Evolutionary conservation across 2,329 filamentous ascomycete genomes (phyloP).

Genomic region (Venturia pyrina): DNA sequence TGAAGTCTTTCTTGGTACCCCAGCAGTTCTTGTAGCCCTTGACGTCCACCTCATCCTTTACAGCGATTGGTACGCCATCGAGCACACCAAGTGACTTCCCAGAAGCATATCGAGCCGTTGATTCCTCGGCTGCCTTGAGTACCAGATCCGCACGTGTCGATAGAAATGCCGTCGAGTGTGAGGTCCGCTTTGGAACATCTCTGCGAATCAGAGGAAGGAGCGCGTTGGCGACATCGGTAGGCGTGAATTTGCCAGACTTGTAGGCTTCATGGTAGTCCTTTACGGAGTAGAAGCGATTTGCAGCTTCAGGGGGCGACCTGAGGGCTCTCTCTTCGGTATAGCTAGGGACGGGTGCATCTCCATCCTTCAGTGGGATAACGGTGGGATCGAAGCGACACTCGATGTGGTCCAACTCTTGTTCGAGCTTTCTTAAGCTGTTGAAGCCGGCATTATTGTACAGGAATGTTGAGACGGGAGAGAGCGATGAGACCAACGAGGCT

Average conservation of each 20-base stretch:
- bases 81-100: conserved; percentile 58
- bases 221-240: conserved; percentile 58
- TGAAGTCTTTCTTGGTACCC: conserved; percentile 53
- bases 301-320: not conserved
- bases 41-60: conserved; percentile 73
- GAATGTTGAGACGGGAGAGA: conserved; percentile 50
- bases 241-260: conserved; percentile 58
- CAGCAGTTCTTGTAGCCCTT: conserved; percentile 58
- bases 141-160: conserved; percentile 54
- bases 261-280: conserved; percentile 72
- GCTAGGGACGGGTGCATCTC: conserved; percentile 17
- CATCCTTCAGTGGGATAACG: conserved; percentile 37
- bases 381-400: conserved; percentile 47
- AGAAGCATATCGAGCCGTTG: conserved; percentile 59
- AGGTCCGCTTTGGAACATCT: conserved; percentile 39
- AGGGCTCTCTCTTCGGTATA: conserved; percentile 7
- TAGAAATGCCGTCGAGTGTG: conserved; percentile 66
- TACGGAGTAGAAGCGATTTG: conserved; percentile 46
- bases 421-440: conserved; percentile 42
- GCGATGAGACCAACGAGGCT: conserved; percentile 50
- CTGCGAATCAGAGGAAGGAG: conserved; percentile 62
- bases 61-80: conserved; percentile 72
- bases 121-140: conserved; percentile 58
- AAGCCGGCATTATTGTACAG: conserved; percentile 68
- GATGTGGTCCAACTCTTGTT: conserved; percentile 42